A percentile compares a stretch with the other conserved stretches of the same genome.
Conservation (phyloP, 352 stramenopile genomes). For the Paralagenidium karlingii region DNA sequence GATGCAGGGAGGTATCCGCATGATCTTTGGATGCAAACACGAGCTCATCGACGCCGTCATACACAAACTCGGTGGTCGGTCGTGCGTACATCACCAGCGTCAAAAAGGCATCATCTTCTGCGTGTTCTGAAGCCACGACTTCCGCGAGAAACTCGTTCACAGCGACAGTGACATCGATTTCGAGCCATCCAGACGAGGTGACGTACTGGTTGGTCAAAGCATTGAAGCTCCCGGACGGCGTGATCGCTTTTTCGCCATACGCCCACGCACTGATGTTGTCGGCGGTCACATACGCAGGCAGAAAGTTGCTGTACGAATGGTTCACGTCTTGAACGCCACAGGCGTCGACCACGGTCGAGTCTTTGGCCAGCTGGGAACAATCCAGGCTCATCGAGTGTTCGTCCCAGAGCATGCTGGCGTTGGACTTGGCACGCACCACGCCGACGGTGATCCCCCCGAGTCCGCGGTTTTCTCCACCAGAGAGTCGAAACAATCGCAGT, state of each 20-base stretch:
- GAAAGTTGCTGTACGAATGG: no score
- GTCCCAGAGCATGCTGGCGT: slow-evolving; percentile 16
- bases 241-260: slow-evolving; percentile 16
- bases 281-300: slow-evolving; percentile 17
- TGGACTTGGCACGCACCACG: slow-evolving; percentile 12
- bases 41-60: slow-evolving; percentile 37
- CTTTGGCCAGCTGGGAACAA: no score
- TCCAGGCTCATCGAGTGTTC: slow-evolving; percentile 15
- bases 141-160: slow-evolving; percentile 32
- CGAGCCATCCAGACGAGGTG: slow-evolving; percentile 27
- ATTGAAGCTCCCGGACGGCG: slow-evolving; percentile 20
- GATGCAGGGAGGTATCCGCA: slow-evolving; percentile 11
- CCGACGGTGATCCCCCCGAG: slow-evolving; percentile 40
- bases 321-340: no score
- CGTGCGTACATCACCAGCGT: slow-evolving; percentile 43
- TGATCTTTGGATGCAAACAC: slow-evolving; percentile 47
- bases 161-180: slow-evolving; percentile 53
- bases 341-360: no score
- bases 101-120: slow-evolving; percentile 9
- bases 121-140: no score
- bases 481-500: slow-evolving; percentile 39
- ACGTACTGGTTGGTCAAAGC: slow-evolving; percentile 20
- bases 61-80: slow-evolving; percentile 23
- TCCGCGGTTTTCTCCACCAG: slow-evolving; percentile 44
- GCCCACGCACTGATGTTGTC: slow-evolving; percentile 8